A percentile compares a stretch with the other conserved stretches of the same genome.
These are phyloP conservation scores for Macrotyloma uniflorum DNA, from an alignment of 306 rosid species.

Conservation along the genomic window DNA sequence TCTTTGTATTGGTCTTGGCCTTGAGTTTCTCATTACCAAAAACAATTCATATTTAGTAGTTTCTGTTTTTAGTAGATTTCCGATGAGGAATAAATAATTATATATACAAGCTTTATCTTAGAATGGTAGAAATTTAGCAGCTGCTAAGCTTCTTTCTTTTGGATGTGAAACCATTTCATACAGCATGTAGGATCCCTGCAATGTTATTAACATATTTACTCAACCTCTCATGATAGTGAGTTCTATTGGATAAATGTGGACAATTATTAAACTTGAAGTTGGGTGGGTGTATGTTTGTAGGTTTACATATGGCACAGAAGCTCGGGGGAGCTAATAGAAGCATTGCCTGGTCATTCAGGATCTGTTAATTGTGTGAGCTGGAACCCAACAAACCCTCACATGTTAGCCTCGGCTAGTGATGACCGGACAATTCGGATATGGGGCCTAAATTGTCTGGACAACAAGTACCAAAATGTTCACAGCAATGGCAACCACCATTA, in stretches of 20 bases:
- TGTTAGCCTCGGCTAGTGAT: constrained; percentile 97
- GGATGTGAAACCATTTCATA: constrained; percentile 6
- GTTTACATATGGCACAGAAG: constrained; percentile 90
- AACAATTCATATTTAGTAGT: constrained; percentile 19
- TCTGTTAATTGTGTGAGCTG: constrained; percentile 95
- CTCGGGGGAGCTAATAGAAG: constrained; percentile 72
- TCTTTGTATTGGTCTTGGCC: not conserved
- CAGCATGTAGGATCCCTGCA: not conserved
- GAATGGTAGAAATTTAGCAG: constrained; percentile 10
- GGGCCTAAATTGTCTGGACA: constrained; percentile 73
- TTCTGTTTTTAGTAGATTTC: constrained; percentile 10
- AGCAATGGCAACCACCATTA: constrained; percentile 83
- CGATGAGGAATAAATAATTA: not conserved
- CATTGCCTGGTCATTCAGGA: constrained; percentile 92
- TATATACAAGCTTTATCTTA: not conserved
- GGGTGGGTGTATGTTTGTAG: constrained; percentile 47
- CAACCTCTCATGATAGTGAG: not conserved
- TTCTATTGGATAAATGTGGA: constrained; percentile 18
- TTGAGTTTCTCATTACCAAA: not conserved
- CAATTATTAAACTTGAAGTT: constrained; percentile 7
- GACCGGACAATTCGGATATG: constrained; percentile 94
- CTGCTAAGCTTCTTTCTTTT: not conserved
- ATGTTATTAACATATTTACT: not conserved
- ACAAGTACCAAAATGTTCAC: constrained; percentile 58
- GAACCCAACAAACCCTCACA: constrained; percentile 94